Evolutionary conservation across 306 rosid species (phyloP).

Genomic region (Fragaria vesca): DNA sequence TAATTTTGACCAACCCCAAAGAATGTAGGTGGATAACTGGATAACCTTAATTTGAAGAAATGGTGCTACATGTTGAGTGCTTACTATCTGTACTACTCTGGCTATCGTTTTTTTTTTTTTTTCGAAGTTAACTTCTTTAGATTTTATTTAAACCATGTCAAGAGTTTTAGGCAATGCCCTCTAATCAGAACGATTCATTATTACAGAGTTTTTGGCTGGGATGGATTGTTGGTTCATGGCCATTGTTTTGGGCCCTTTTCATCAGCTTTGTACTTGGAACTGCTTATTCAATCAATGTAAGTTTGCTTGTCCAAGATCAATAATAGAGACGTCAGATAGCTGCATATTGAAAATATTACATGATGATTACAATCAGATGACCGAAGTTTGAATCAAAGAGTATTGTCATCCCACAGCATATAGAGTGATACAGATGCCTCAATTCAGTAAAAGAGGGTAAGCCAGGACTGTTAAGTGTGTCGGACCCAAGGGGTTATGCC

Average conservation of each 20-base stretch:
- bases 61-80: neutral
- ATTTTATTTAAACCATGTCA: slow-evolving; percentile 5
- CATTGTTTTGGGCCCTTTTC: slow-evolving; percentile 93
- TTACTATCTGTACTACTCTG: neutral
- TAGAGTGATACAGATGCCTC: neutral
- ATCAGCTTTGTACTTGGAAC: slow-evolving; percentile 89
- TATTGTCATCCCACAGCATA: neutral
- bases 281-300: slow-evolving; percentile 92
- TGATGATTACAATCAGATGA: neutral
- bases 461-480: neutral
- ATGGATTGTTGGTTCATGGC: slow-evolving; percentile 95
- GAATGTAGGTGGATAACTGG: neutral
- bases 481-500: neutral
- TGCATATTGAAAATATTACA: neutral
- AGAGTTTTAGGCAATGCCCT: slow-evolving; percentile 7
- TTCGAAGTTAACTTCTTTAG: neutral
- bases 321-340: neutral
- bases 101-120: neutral
- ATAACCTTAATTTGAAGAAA: neutral
- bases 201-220: slow-evolving; percentile 88
- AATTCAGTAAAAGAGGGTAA: neutral
- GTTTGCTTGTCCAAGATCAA: slow-evolving; percentile 23
- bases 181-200: slow-evolving; percentile 34
- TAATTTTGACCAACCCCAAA: neutral
- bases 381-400: neutral